These are phyloP conservation scores for Fusarium aywerte DNA, from an alignment of 2,329 filamentous ascomycete species.

Conservation along the genomic window DNA sequence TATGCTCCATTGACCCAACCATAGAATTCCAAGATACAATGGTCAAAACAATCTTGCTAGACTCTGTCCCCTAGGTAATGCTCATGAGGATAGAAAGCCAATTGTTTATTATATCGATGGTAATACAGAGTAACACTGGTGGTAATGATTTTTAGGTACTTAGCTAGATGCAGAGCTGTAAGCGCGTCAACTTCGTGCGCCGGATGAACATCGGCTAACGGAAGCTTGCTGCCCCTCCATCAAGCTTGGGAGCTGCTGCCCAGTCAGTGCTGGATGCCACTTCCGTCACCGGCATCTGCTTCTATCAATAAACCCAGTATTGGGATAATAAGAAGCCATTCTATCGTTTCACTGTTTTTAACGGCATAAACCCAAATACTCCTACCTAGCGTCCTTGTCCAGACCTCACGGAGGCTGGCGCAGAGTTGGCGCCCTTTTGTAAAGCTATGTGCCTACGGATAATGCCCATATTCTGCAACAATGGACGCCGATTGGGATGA, in stretches of 20 bases:
- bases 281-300: conserved; percentile 21
- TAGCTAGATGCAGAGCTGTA: background rate
- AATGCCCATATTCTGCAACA: conserved; percentile 54
- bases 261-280: conserved; percentile 26
- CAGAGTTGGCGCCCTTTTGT: conserved; percentile 20
- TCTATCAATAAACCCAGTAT: conserved; percentile 23
- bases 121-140: no score
- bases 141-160: no score
- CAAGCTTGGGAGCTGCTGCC: conserved; percentile 33
- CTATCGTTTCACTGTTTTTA: background rate
- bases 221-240: conserved; percentile 44
- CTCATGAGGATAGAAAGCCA: no score
- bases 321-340: background rate
- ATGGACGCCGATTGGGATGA: conserved; percentile 78
- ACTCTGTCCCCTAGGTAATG: background rate
- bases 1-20: background rate
- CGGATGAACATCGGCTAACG: conserved; percentile 43
- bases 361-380: background rate
- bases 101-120: no score
- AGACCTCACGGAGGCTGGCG: conserved; percentile 24
- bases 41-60: background rate
- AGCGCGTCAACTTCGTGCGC: conserved; percentile 21
- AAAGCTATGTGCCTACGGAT: conserved; percentile 51
- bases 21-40: background rate
- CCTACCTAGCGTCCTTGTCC: background rate